Evolutionary conservation across 2,329 filamentous ascomycete species (phyloP).

Genomic region (Colletotrichum caudatum): DNA sequence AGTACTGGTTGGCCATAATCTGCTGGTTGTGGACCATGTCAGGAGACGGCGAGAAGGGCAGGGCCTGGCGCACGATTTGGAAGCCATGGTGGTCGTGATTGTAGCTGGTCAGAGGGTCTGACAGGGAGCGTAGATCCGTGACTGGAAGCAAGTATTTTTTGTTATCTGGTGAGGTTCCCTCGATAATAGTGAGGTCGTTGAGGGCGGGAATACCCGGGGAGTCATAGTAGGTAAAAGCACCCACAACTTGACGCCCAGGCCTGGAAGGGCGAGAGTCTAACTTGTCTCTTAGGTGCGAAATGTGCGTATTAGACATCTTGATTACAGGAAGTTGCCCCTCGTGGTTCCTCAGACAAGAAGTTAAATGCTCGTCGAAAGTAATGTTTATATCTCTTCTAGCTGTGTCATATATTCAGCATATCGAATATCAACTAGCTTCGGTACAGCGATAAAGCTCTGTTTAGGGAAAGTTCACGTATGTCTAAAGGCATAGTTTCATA

Average conservation of each 20-base stretch:
- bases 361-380: no score
- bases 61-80: slow-evolving; percentile 13
- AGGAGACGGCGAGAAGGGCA: slow-evolving; percentile 16
- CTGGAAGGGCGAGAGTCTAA: neutral
- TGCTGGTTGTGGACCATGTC: slow-evolving; percentile 16
- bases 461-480: no score
- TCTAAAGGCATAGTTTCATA: no score
- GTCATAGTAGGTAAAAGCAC: slow-evolving; percentile 19
- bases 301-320: neutral
- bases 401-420: no score
- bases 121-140: slow-evolving; percentile 16
- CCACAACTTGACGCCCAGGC: slow-evolving; percentile 1
- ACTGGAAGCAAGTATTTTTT: slow-evolving; percentile 22
- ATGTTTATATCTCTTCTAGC: no score
- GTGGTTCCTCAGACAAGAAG: no score
- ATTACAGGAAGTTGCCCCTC: no score
- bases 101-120: neutral
- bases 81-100: slow-evolving; percentile 16
- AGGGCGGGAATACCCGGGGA: slow-evolving; percentile 1
- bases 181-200: slow-evolving; percentile 28
- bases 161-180: slow-evolving; percentile 27
- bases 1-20: slow-evolving; percentile 11
- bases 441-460: no score
- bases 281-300: neutral
- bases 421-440: no score